Conservation (phyloP, 2,329 filamentous ascomycete genomes). For the Ceratocystis eucalypticola region DNA sequence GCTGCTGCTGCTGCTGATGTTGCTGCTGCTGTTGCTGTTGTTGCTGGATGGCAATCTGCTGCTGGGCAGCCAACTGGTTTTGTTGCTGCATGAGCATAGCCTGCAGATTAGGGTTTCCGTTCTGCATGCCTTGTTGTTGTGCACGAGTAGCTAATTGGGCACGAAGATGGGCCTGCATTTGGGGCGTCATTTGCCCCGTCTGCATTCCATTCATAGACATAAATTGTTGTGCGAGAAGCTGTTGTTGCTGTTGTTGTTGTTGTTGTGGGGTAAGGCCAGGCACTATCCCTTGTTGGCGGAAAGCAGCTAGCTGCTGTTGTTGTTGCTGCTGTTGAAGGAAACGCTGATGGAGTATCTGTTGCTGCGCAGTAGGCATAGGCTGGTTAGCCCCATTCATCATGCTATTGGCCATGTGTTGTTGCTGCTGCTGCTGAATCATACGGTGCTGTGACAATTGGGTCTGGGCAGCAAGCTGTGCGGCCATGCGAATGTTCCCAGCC, state of each 20-base stretch:
- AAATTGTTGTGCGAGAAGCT: constrained; percentile 17
- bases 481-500: constrained; percentile 22
- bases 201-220: constrained; percentile 16
- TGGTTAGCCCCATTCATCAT: constrained; percentile 26
- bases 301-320: constrained; percentile 23
- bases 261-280: constrained; percentile 9
- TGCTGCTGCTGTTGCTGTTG: constrained; percentile 26
- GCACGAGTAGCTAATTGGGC: neutral
- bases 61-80: constrained; percentile 37
- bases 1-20: constrained; percentile 26
- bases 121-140: constrained; percentile 15
- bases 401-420: constrained; percentile 30
- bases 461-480: constrained; percentile 31
- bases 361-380: constrained; percentile 28
- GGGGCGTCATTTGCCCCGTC: constrained; percentile 20
- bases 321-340: constrained; percentile 22
- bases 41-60: constrained; percentile 27
- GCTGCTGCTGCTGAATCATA: constrained; percentile 34
- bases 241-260: constrained; percentile 21
- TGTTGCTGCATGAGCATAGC: constrained; percentile 29
- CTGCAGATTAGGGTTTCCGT: constrained; percentile 6
- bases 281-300: constrained; percentile 8
- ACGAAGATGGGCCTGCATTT: constrained; percentile 16
- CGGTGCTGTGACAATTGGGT: constrained; percentile 32
- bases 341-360: constrained; percentile 22